phyloP scores from a whole-genome alignment of 2,329 filamentous ascomycete genomes.

The Fusarium verrucosum region DNA sequence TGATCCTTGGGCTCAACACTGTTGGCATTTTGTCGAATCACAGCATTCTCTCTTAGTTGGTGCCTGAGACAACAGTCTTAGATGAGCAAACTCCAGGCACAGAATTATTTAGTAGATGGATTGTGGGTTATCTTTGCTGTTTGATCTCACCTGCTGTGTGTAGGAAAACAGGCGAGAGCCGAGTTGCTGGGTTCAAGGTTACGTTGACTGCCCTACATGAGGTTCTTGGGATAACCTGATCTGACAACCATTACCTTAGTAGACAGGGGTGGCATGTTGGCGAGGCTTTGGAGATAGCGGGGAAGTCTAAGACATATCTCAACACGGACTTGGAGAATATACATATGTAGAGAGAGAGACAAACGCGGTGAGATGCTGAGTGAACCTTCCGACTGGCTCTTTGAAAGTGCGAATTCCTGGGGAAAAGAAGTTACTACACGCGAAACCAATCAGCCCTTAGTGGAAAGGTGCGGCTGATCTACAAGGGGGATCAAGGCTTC shows the following conservation, averaged over 20 bases:
- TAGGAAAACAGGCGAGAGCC: slow-evolving; percentile 8
- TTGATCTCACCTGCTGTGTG: background rate
- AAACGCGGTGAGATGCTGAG: background rate
- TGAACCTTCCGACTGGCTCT: background rate
- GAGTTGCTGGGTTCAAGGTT: slow-evolving; percentile 1
- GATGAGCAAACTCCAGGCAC: background rate
- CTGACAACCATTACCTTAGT: background rate
- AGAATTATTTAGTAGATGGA: background rate
- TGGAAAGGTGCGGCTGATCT: background rate
- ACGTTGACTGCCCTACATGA: background rate
- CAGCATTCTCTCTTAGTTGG: no score
- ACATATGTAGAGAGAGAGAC: no score
- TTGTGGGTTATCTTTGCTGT: background rate
- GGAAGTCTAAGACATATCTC: background rate
- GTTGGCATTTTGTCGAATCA: no score
- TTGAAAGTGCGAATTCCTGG: background rate
- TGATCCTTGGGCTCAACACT: no score
- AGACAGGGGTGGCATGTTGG: background rate
- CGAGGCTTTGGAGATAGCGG: slow-evolving; percentile 1
- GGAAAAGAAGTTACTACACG: background rate
- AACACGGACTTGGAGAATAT: slow-evolving; percentile 4
- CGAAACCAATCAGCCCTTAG: background rate
- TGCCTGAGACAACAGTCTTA: background rate
- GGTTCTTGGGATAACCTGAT: background rate
- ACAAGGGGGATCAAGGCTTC: background rate